Evolutionary conservation across 768 basidiomycete species (phyloP), one percentile per base, ranked within the genome.

Genomic region (Boletus rubroflammeus): DNA sequence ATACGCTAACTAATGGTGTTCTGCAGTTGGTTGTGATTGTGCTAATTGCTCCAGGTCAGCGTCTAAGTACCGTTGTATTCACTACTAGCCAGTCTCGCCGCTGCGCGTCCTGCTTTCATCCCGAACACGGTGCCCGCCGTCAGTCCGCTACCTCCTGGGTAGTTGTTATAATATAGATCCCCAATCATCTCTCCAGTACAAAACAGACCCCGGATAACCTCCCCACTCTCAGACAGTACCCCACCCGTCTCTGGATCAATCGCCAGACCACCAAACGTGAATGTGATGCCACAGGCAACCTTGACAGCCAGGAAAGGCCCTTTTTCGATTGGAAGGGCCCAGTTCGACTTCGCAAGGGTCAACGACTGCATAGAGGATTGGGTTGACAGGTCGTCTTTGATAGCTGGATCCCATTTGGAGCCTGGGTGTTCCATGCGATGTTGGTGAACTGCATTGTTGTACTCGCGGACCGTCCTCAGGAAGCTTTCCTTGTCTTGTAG

Each of bases 171-270:
- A 61, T 82, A 88, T 45, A 88, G 60, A 11, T 79, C 80, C 5
- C 85, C 84, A 0, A 86, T 80, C 77, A 87, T 81, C 67, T 87
- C 86, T 14, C 86, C 86, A 2, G 84, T 75, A 59, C 82, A 84
- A 65, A 81, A 86, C 36, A 88, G 63, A 2, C 86, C 84, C 8
- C 60, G 65, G 34, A 88, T 83, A 11, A 66, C 61, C 15, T 65
- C 60, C 10, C 74, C 75, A 1, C 68, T 75, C 46, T 64, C 60
- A 0, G 75, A 76, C 1, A 85, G 45, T 6, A 87, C 84, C 1
- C 67, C 77, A 10, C 80, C 76, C 0, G 80, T 83, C 15, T 71
- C 61, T 0, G 82, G 76, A 59, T 86, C 78, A 56, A 88, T 80
- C 0, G 77, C 80, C 3, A 88, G 65, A 1, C 86, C 86, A 0